Evolutionary conservation across 2,329 filamentous ascomycete genomes (phyloP).

Genomic region (Claviceps lovelessii): DNA sequence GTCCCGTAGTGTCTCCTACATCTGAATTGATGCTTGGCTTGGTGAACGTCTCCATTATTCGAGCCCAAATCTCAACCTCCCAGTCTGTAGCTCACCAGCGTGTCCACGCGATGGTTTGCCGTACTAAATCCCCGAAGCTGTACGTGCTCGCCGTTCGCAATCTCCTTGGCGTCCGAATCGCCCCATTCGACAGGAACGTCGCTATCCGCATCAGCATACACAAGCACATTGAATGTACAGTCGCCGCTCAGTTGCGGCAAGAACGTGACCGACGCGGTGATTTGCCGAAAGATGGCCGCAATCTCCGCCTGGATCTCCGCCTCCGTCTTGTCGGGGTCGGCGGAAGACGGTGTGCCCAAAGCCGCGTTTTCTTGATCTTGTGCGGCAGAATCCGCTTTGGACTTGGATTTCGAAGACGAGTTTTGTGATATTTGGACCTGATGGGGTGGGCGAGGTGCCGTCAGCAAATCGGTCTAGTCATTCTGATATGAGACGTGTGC

Average conservation of each 20-base stretch:
- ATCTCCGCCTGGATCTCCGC: constrained; percentile 91
- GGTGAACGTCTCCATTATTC: neutral
- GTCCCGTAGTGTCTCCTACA: neutral
- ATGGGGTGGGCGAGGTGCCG: neutral
- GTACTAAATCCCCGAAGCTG: constrained; percentile 94
- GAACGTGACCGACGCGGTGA: constrained; percentile 95
- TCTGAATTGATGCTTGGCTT: neutral
- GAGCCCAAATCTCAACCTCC: constrained; percentile 18
- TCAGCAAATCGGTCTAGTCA: too few species aligned
- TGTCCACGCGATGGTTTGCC: constrained; percentile 85
- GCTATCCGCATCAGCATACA: constrained; percentile 92
- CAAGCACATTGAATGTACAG: constrained; percentile 96
- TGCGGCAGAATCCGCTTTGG: constrained; percentile 27
- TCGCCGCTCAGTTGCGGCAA: constrained; percentile 76
- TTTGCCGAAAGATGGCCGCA: constrained; percentile 91
- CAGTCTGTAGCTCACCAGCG: constrained; percentile 80
- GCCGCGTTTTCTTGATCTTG: constrained; percentile 58
- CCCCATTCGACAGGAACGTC: constrained; percentile 98
- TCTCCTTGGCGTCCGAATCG: constrained; percentile 95
- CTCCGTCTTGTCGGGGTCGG: constrained; percentile 65
- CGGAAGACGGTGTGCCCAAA: constrained; percentile 9
- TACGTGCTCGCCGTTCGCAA: constrained; percentile 84
- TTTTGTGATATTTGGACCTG: constrained; percentile 14
- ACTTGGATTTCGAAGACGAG: constrained; percentile 21
- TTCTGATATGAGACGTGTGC: neutral